These are phyloP conservation scores for Nelumbo lutea DNA, from an alignment of 164 flowering plant species.

Conservation along the genomic window DNA sequence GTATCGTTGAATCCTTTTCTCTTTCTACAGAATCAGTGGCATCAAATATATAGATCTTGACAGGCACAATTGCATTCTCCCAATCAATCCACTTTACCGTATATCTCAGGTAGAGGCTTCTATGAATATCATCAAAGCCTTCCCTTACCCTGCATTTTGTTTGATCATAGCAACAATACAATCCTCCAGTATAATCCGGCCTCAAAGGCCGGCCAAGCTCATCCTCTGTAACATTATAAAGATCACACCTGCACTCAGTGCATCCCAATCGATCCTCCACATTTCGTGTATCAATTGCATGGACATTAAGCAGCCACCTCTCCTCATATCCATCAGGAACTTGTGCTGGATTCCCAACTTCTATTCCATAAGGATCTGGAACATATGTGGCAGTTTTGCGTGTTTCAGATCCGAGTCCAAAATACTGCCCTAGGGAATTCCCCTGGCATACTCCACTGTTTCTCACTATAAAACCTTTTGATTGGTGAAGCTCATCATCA, in stretches of 20 bases:
- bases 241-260: constrained; percentile 80
- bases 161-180: constrained; percentile 67
- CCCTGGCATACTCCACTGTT: constrained; percentile 62
- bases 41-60: constrained; percentile 71
- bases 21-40: constrained; percentile 62
- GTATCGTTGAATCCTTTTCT: constrained; percentile 20
- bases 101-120: constrained; percentile 65
- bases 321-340: constrained; percentile 72
- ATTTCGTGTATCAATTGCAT: constrained; percentile 88
- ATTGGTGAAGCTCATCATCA: background rate
- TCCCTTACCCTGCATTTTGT: constrained; percentile 52
- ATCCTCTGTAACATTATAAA: constrained; percentile 68
- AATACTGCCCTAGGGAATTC: constrained; percentile 46
- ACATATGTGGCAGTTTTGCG: constrained; percentile 53
- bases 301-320: constrained; percentile 75
- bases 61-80: constrained; percentile 62
- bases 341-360: constrained; percentile 61
- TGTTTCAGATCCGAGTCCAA: constrained; percentile 85
- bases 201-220: constrained; percentile 37
- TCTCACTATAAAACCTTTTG: constrained; percentile 26
- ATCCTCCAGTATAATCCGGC: constrained; percentile 63
- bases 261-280: constrained; percentile 74
- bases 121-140: constrained; percentile 33
- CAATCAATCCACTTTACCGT: constrained; percentile 81
- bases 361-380: constrained; percentile 86